Percentiles rank a stretch among this genome's conserved stretches.
Conservation (phyloP, 1,139 yeast genomes). For the Suhomyces bolitotheri region DNA sequence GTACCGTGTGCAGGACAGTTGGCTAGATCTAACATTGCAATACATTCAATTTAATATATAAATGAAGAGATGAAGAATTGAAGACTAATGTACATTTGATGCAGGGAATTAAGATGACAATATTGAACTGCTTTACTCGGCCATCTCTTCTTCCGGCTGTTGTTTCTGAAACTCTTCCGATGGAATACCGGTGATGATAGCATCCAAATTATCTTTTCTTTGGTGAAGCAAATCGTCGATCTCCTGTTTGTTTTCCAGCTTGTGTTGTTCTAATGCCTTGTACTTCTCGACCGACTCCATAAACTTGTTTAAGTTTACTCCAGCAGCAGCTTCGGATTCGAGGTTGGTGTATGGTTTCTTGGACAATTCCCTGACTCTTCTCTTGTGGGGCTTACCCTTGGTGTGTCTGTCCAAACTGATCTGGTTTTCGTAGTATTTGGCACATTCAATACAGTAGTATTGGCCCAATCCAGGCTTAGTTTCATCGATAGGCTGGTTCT, state of each 20-base stretch:
- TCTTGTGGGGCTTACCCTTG: conserved; percentile 76
- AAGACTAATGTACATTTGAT: conserved; percentile 8
- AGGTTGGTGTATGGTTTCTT: conserved; percentile 81
- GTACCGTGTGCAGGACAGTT: too few relatives aligned
- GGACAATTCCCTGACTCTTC: conserved; percentile 75
- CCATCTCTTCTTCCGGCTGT: conserved; percentile 10
- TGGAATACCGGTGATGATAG: conserved; percentile 39
- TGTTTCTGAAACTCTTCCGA: conserved; percentile 20
- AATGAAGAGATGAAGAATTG: conserved; percentile 7
- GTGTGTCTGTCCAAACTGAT: conserved; percentile 70
- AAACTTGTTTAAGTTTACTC: conserved; percentile 69
- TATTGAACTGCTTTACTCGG: too few relatives aligned
- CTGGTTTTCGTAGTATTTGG: conserved; percentile 84
- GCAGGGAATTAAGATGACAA: too few relatives aligned
- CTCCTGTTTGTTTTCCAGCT: conserved; percentile 41
- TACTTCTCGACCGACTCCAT: conserved; percentile 60
- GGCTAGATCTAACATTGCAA: not conserved
- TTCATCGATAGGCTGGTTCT: conserved; percentile 86
- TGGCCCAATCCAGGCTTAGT: conserved; percentile 93
- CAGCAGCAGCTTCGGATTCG: conserved; percentile 91
- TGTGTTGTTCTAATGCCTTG: conserved; percentile 41
- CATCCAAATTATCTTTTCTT: conserved; percentile 44
- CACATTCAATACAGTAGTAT: conserved; percentile 91
- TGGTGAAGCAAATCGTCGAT: conserved; percentile 37
- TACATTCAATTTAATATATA: too few relatives aligned